Evolutionary conservation across 2,329 filamentous ascomycete species (phyloP).

Genomic region (Leptographium lundbergii): DNA sequence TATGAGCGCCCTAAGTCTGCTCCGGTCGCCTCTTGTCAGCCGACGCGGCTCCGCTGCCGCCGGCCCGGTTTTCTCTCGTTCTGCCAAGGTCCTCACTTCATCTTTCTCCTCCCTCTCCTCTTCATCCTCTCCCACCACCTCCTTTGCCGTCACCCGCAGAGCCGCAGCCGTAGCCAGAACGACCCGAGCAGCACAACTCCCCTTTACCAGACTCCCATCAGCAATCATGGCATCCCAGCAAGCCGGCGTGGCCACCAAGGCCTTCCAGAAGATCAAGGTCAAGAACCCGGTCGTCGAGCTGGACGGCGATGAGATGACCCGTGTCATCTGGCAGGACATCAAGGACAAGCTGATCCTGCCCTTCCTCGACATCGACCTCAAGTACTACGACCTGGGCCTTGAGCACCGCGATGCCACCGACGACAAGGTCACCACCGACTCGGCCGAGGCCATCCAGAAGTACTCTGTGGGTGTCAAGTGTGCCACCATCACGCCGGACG

Average conservation of each 20-base stretch:
- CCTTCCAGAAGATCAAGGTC: conserved; percentile 83
- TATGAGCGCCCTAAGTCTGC: conserved; percentile 9
- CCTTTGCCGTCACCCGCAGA: background rate
- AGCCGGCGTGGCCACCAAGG: conserved; percentile 7
- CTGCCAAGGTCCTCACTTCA: conserved; percentile 6
- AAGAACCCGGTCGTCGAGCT: conserved; percentile 98
- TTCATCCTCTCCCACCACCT: conserved; percentile 3
- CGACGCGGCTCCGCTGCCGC: conserved; percentile 6
- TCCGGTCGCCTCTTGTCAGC: conserved; percentile 8
- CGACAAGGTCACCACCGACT: conserved; percentile 89
- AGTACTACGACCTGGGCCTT: conserved; percentile 93
- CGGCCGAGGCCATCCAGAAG: conserved; percentile 96
- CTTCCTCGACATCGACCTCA: conserved; percentile 93
- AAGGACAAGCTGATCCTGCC: conserved; percentile 98
- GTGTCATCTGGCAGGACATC: conserved; percentile 98
- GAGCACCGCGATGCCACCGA: conserved; percentile 93
- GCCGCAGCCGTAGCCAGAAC: background rate
- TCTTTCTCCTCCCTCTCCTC: conserved; percentile 3
- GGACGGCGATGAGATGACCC: conserved; percentile 92
- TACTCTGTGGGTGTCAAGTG: conserved; percentile 99
- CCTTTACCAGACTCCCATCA: conserved; percentile 7
- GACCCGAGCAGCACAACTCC: background rate
- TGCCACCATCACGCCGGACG: conserved; percentile 96
- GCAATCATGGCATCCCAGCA: conserved; percentile 36
- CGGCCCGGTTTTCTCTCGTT: conserved; percentile 9